Percentiles rank a stretch among this genome's conserved stretches.
phyloP scores from a whole-genome alignment of 257 asterid species.

The Nicotiana noctiflora region DNA sequence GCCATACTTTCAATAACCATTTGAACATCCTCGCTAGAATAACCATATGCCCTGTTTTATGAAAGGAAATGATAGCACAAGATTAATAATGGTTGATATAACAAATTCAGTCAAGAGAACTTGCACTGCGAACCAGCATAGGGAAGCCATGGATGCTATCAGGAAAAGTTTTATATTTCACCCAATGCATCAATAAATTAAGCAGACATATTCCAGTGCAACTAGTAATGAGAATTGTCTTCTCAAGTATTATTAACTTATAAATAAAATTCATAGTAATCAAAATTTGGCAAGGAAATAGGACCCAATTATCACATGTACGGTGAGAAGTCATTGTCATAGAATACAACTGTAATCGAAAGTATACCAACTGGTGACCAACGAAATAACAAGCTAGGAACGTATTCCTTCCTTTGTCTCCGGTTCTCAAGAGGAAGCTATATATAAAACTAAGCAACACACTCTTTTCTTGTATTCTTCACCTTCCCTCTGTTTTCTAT shows the following conservation, averaged over 20 bases:
- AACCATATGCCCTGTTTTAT: conserved; percentile 78
- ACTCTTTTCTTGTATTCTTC: neutral
- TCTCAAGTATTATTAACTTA: neutral
- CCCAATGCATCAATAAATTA: neutral
- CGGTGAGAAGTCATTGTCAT: neutral
- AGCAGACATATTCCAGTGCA: neutral
- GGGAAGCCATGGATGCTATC: neutral
- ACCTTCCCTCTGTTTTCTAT: neutral
- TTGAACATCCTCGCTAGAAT: conserved; percentile 99
- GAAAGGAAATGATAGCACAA: conserved; percentile 15
- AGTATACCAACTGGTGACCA: neutral
- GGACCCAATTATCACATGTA: neutral
- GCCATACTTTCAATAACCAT: conserved; percentile 99
- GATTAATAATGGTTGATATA: neutral
- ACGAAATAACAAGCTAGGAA: neutral
- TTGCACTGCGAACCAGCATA: neutral
- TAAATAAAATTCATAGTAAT: neutral
- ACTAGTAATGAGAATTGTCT: neutral
- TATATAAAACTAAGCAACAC: neutral
- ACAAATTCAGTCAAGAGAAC: conserved; percentile 1
- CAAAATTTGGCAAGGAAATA: neutral
- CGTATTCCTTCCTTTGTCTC: neutral
- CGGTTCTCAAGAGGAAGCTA: too few species aligned
- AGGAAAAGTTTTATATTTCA: neutral
- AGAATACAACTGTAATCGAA: neutral